phyloP scores from a whole-genome alignment of 2,329 filamentous ascomycete species.

The Epichloe uncinata region DNA sequence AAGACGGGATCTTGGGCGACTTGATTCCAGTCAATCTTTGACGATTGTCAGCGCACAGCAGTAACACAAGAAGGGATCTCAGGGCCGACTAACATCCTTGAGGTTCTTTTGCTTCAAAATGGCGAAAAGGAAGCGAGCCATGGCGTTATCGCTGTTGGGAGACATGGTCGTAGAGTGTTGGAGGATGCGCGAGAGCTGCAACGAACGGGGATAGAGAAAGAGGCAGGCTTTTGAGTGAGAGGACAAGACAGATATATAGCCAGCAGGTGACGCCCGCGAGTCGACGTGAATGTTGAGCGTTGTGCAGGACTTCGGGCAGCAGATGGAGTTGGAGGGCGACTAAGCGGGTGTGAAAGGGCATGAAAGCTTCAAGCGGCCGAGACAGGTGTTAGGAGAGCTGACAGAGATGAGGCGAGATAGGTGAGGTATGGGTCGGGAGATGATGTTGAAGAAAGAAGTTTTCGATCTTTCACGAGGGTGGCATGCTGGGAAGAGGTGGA shows the following conservation, averaged over 20 bases:
- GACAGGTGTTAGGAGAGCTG: neutral
- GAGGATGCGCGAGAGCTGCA: neutral
- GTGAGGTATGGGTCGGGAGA: neutral
- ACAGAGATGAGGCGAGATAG: neutral
- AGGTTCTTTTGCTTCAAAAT: constrained; percentile 47
- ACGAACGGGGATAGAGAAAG: too few species aligned
- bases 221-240: neutral
- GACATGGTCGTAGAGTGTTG: constrained; percentile 25
- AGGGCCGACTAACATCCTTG: constrained; percentile 38
- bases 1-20: constrained; percentile 43
- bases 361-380: neutral
- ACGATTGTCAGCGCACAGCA: constrained; percentile 1
- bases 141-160: constrained; percentile 41
- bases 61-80: neutral
- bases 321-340: neutral
- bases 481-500: neutral
- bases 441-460: neutral
- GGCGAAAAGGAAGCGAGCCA: constrained; percentile 45
- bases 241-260: neutral
- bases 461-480: neutral
- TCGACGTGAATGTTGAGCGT: neutral
- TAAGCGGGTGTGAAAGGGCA: neutral
- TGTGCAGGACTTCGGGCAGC: neutral
- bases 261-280: neutral
- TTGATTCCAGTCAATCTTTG: constrained; percentile 45